phyloP scores from a whole-genome alignment of 495 filamentous ascomycete genomes.

The Parathielavia hyrcaniae region DNA sequence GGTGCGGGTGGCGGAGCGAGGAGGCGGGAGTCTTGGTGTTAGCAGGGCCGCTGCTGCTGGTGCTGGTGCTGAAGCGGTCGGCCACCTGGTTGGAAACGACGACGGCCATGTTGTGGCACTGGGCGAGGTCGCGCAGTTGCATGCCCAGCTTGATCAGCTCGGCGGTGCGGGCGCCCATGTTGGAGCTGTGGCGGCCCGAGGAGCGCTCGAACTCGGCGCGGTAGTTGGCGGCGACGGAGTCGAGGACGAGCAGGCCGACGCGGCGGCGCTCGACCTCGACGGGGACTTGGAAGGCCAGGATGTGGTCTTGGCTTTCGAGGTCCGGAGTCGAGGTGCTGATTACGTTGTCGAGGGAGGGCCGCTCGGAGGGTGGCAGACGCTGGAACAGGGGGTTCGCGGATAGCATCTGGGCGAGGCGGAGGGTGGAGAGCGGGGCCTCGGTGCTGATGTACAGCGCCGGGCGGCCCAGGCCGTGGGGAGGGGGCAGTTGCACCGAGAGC shows the following conservation, averaged over 20 bases:
- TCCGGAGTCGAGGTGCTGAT: constrained; percentile 80
- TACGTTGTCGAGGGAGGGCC: constrained; percentile 64
- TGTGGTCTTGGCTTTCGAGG: constrained; percentile 92
- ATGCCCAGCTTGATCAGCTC: constrained; percentile 74
- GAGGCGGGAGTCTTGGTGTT: constrained; percentile 17
- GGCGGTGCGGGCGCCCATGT: constrained; percentile 55
- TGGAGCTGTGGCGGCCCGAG: constrained; percentile 29
- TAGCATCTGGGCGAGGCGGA: constrained; percentile 71
- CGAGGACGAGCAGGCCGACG: constrained; percentile 75
- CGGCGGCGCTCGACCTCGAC: constrained; percentile 68
- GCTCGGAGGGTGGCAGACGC: constrained; percentile 38
- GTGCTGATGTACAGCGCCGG: constrained; percentile 91
- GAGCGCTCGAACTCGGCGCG: constrained; percentile 73
- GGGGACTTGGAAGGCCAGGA: constrained; percentile 83
- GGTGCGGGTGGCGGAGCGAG: constrained; percentile 16
- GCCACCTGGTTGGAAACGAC: constrained; percentile 96
- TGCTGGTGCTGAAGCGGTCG: constrained; percentile 59
- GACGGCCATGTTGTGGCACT: constrained; percentile 65
- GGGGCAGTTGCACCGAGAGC: constrained; percentile 71
- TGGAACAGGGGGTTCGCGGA: constrained; percentile 56
- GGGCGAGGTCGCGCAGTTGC: constrained; percentile 66
- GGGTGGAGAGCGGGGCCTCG: constrained; percentile 75
- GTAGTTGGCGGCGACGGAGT: constrained; percentile 91
- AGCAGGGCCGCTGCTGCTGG: constrained; percentile 5
- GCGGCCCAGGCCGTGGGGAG: constrained; percentile 60